phyloP scores from a whole-genome alignment of 257 asterid species.

The Ajuga chamaepitys region DNA sequence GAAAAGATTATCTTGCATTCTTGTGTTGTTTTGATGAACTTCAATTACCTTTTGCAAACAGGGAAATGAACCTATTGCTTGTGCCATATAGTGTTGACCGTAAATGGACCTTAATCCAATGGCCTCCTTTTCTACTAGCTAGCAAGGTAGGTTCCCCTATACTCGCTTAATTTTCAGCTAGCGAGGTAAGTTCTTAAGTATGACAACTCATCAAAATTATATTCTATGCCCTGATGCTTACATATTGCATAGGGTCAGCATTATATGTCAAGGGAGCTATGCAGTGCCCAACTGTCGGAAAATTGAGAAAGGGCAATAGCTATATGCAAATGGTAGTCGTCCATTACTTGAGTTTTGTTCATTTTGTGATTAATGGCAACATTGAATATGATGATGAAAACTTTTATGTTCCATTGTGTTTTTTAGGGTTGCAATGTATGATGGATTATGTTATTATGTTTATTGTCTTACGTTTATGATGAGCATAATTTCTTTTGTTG shows the following conservation, averaged over 20 bases:
- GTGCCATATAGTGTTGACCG: constrained; percentile 94
- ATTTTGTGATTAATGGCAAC: too few relatives aligned
- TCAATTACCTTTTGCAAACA: constrained; percentile 15
- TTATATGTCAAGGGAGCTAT: constrained; percentile 91
- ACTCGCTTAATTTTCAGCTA: too few relatives aligned
- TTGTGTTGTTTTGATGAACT: background rate
- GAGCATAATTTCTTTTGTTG: too few relatives aligned
- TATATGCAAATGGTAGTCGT: constrained; percentile 78
- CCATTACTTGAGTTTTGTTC: constrained; percentile 71
- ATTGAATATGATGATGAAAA: too few relatives aligned
- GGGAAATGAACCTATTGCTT: constrained; percentile 88
- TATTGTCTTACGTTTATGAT: too few relatives aligned
- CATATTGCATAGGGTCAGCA: constrained; percentile 99
- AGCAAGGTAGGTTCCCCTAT: constrained; percentile 64
- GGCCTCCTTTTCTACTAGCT: constrained; percentile 99
- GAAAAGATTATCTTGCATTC: constrained; percentile 3
- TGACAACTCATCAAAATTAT: too few relatives aligned
- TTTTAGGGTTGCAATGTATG: too few relatives aligned
- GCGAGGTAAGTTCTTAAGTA: too few relatives aligned
- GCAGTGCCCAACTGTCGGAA: constrained; percentile 99
- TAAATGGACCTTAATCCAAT: constrained; percentile 78
- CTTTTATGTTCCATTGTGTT: too few relatives aligned
- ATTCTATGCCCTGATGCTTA: too few relatives aligned
- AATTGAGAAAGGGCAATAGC: constrained; percentile 97
- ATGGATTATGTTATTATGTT: too few relatives aligned